Percentiles rank a stretch among this genome's conserved stretches.
phyloP scores from a whole-genome alignment of 73 alveolate genomes.

The Diophrys sp. region DNA sequence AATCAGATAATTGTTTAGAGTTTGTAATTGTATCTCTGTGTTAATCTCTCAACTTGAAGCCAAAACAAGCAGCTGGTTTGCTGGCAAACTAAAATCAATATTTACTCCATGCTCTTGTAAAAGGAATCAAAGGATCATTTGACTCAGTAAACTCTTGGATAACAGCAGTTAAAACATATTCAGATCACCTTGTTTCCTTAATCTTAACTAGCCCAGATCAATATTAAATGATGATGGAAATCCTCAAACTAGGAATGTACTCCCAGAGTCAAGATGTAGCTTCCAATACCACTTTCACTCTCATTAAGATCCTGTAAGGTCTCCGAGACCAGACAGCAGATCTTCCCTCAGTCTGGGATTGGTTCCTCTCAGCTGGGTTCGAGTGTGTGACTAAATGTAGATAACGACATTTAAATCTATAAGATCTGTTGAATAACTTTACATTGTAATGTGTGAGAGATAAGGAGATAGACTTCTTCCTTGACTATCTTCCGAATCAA shows the following conservation, averaged over 20 bases:
- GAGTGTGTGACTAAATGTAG: slow-evolving; percentile 36
- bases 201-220: slow-evolving; percentile 14
- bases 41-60: slow-evolving; percentile 31
- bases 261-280: slow-evolving; percentile 19
- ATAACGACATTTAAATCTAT: not conserved
- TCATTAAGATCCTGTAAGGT: slow-evolving; percentile 18
- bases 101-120: slow-evolving; percentile 35
- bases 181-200: slow-evolving; percentile 20
- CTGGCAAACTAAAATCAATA: slow-evolving; percentile 42
- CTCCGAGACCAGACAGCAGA: not conserved
- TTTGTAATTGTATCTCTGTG: slow-evolving; percentile 42
- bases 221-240: slow-evolving; percentile 14
- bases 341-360: slow-evolving; percentile 7
- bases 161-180: slow-evolving; percentile 3
- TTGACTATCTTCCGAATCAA: not conserved
- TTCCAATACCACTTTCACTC: slow-evolving; percentile 21
- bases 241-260: slow-evolving; percentile 34
- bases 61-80: slow-evolving; percentile 61
- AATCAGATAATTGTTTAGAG: slow-evolving; percentile 49
- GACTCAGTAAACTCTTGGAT: slow-evolving; percentile 28
- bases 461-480: not conserved
- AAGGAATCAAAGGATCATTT: slow-evolving; percentile 37
- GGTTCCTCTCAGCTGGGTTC: slow-evolving; percentile 18
- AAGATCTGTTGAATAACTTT: slow-evolving; percentile 4
- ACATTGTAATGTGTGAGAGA: not conserved